A percentile compares a stretch with the other conserved stretches of the same genome.
phyloP scores from a whole-genome alignment of 768 basidiomycete species.

The Phaeotremella skinneri region DNA sequence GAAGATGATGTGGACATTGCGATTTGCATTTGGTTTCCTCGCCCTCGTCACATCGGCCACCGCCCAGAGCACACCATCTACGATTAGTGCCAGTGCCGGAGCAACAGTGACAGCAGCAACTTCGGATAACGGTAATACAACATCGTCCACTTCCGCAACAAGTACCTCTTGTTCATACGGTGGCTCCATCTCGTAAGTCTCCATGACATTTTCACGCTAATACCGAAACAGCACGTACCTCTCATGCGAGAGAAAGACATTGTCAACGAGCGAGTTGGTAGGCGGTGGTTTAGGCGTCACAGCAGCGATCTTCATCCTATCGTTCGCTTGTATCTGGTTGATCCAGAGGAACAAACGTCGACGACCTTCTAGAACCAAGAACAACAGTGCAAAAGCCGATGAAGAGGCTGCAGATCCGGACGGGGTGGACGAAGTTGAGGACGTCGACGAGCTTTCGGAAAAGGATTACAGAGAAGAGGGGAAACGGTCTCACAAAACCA shows the following conservation, averaged over 20 bases:
- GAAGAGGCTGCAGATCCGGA: slow-evolving; percentile 1
- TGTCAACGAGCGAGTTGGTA: slow-evolving; percentile 34
- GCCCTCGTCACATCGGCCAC: too few relatives aligned
- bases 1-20: too few relatives aligned
- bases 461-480: slow-evolving; percentile 1
- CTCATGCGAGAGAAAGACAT: slow-evolving; percentile 27
- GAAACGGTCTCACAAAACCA: not conserved
- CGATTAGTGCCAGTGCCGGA: not conserved
- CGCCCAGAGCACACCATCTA: too few relatives aligned
- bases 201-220: not conserved
- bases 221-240: slow-evolving; percentile 30
- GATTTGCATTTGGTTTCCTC: too few relatives aligned
- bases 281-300: slow-evolving; percentile 36
- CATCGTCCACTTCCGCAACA: not conserved
- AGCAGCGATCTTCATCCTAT: slow-evolving; percentile 28
- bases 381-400: too few relatives aligned
- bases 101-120: not conserved
- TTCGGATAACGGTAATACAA: not conserved
- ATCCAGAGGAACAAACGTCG: slow-evolving; percentile 17
- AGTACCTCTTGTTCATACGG: slow-evolving; percentile 11
- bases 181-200: slow-evolving; percentile 19
- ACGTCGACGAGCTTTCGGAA: not conserved
- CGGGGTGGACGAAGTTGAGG: slow-evolving; percentile 3
- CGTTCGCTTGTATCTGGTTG: slow-evolving; percentile 32
- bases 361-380: slow-evolving; percentile 8